Evolutionary conservation across 2,329 filamentous ascomycete species (phyloP).

Genomic region (Hymenoscyphus infarciens): DNA sequence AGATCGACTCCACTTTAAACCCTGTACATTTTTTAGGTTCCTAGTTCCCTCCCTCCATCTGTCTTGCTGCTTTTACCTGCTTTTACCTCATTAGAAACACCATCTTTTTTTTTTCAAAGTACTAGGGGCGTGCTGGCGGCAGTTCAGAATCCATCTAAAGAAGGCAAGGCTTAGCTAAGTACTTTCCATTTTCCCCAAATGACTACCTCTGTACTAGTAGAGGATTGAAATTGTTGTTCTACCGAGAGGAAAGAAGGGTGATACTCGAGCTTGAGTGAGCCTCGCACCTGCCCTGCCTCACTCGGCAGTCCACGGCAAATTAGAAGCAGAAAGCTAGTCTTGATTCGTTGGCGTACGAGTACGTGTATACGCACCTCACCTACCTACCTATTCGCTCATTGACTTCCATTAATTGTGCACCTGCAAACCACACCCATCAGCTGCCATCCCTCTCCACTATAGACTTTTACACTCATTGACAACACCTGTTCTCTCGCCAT

Average conservation of each 20-base stretch:
- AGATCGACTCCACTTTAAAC: not conserved
- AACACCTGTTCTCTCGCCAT: not conserved
- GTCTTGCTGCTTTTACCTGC: not conserved
- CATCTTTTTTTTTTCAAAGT: no score
- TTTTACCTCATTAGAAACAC: not conserved
- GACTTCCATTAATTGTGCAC: not conserved
- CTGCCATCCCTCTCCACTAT: not conserved
- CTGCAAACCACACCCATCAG: not conserved
- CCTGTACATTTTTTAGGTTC: not conserved
- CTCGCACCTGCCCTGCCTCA: no score
- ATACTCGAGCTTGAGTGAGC: not conserved
- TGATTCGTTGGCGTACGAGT: not conserved
- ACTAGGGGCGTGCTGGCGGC: no score
- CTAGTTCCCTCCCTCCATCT: not conserved
- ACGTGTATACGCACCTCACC: no score
- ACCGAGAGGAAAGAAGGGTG: not conserved
- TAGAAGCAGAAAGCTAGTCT: not conserved
- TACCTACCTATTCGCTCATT: not conserved
- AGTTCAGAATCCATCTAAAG: no score
- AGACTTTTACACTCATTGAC: not conserved
- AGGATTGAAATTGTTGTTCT: no score
- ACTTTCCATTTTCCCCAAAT: no score
- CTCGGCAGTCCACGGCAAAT: no score
- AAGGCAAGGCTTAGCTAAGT: no score
- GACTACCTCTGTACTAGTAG: no score